phyloP scores from a whole-genome alignment of 2,329 filamentous ascomycete species.

The Colletotrichum sp. region DNA sequence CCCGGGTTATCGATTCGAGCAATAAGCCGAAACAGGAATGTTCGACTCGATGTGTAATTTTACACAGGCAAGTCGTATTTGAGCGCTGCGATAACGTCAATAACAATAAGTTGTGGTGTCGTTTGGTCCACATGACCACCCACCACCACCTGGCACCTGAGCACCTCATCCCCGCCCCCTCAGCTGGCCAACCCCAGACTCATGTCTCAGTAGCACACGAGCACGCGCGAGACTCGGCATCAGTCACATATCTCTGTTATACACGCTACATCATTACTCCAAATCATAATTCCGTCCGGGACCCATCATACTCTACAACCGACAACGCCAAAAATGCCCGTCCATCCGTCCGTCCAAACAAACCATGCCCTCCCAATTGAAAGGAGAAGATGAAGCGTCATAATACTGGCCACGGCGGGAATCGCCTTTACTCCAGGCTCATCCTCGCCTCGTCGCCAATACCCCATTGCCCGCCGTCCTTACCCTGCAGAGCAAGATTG shows the following conservation, averaged over 20 bases:
- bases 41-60: neutral
- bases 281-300: neutral
- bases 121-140: neutral
- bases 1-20: neutral
- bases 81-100: neutral
- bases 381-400: neutral
- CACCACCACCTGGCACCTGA: neutral
- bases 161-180: neutral
- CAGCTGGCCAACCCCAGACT: neutral
- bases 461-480: slow-evolving; percentile 71
- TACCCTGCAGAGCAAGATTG: slow-evolving; percentile 58
- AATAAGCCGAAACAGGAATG: neutral
- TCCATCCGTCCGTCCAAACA: neutral
- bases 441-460: slow-evolving; percentile 85
- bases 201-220: neutral
- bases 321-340: slow-evolving; percentile 10
- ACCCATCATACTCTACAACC: slow-evolving; percentile 3
- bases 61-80: neutral
- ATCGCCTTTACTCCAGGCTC: slow-evolving; percentile 68
- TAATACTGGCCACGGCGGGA: neutral
- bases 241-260: neutral
- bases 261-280: neutral
- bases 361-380: neutral
- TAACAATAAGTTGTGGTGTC: neutral
- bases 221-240: neutral